Base-by-base conservation (phyloP, 192 early-diverging fungal species). In the Entomortierella parvispora region DNA sequence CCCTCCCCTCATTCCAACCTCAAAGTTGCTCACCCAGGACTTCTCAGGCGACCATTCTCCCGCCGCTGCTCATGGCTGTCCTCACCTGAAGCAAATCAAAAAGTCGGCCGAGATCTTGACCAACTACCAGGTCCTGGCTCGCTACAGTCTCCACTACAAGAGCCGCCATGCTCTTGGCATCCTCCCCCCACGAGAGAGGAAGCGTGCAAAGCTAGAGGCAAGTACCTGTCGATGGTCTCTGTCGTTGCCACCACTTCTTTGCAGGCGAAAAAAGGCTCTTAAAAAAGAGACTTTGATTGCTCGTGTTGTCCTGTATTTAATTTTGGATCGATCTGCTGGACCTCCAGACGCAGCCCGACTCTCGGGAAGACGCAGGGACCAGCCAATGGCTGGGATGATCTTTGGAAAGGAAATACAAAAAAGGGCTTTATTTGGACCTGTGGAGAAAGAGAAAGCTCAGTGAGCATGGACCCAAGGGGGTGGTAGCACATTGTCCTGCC, bases 111-210 rank as follows among this genome's bases (percentile, higher is more conserved):
- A 77, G 59, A 77, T 77, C 55, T 53, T 77, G 23, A 59, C 42
- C 55, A 77, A 68, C 58, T 77, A 68, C 49, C 74, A 77, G 33
- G 32, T 77, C 18, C 65, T 77, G 20, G 54, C 54, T 25, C 65
- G 74, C 31, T 77, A 77, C 49, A 77, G 74, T 32, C 74, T 77
- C 3, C 65, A 77, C 33, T 77, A 52, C 60, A 68, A 64, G 54
- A 50, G 68, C 55, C 65, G 74, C 17, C 74, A 77, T 50, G 74
- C 74, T 4, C 74, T 77, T 34, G 74, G 74, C 40, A 68, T 77
- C 49, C 55, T 77, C 3, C 66, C 65, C 57, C 12, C 65, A 22
- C 47, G 60, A 32, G 58, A 63, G 48, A 68, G 59, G 43, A 77
- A 77, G 49, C 57, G 66, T 9, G 15, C 53, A 14, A 37, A 43